Evolutionary conservation across 2,329 filamentous ascomycete genomes (phyloP).

Genomic region (Curvularia lunata): DNA sequence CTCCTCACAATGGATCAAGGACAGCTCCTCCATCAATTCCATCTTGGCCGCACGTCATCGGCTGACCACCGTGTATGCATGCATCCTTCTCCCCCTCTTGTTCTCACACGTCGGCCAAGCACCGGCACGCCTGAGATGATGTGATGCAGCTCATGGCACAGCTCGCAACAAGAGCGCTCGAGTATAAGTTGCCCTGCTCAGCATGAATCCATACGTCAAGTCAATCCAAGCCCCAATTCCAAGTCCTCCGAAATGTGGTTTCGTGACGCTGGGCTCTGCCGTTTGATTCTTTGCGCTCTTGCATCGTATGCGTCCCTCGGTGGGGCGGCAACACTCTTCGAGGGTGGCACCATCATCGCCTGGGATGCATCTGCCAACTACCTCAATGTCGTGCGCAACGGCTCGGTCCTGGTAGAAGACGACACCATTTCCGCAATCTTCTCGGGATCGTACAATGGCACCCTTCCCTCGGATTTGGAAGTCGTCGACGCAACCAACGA

Average conservation of each 20-base stretch:
- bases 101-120: constrained; percentile 4
- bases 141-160: not conserved
- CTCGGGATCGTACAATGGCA: constrained; percentile 23
- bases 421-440: constrained; percentile 45
- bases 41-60: constrained; percentile 14
- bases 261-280: not conserved
- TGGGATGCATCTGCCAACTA: constrained; percentile 48
- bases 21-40: not conserved
- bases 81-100: not conserved
- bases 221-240: not conserved
- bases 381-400: constrained; percentile 50
- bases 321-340: constrained; percentile 13
- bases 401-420: constrained; percentile 51
- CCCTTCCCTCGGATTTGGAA: constrained; percentile 34
- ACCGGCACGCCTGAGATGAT: constrained; percentile 5
- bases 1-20: not conserved
- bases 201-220: not conserved
- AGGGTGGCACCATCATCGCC: constrained; percentile 51
- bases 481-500: constrained; percentile 55
- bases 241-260: constrained; percentile 4
- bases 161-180: not conserved
- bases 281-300: constrained; percentile 5
- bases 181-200: constrained; percentile 8
- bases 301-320: constrained; percentile 4
- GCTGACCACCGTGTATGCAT: not conserved